Evolutionary conservation across 306 rosid species (phyloP).

Genomic region (Cicer cuneatum): DNA sequence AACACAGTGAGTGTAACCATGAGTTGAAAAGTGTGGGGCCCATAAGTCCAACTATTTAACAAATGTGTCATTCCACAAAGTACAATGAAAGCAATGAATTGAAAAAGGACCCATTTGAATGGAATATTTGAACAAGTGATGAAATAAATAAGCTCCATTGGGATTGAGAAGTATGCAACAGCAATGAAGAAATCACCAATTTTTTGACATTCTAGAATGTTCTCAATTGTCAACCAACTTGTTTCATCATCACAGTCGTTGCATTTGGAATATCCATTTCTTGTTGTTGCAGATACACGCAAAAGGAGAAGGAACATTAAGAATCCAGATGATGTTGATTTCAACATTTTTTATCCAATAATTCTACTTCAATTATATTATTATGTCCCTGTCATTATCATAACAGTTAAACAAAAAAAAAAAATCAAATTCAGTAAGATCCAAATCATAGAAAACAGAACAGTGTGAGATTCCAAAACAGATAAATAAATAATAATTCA

Average conservation of each 20-base stretch:
- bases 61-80: conserved; percentile 90
- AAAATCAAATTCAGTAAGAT: conserved; percentile 32
- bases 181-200: conserved; percentile 88
- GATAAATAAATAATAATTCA: conserved; percentile 14
- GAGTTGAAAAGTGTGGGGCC: conserved; percentile 77
- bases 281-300: conserved; percentile 54
- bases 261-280: conserved; percentile 61
- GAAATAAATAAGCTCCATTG: conserved; percentile 83
- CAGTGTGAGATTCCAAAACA: conserved; percentile 48
- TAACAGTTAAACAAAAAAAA: conserved; percentile 21
- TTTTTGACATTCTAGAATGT: conserved; percentile 74
- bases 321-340: conserved; percentile 58
- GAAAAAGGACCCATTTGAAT: conserved; percentile 87
- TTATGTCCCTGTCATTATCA: conserved; percentile 54
- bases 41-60: conserved; percentile 87
- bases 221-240: conserved; percentile 73
- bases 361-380: conserved; percentile 1
- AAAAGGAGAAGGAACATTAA: conserved; percentile 48
- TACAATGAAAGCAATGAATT: conserved; percentile 86
- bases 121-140: conserved; percentile 85
- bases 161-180: conserved; percentile 89
- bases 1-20: conserved; percentile 78
- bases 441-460: conserved; percentile 35
- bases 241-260: conserved; percentile 85
- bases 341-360: conserved; percentile 55